A percentile compares a stretch with the other conserved stretches of the same genome.
phyloP scores from a whole-genome alignment of 1,284 basidiomycete genomes.

The Coniophora puteana region DNA sequence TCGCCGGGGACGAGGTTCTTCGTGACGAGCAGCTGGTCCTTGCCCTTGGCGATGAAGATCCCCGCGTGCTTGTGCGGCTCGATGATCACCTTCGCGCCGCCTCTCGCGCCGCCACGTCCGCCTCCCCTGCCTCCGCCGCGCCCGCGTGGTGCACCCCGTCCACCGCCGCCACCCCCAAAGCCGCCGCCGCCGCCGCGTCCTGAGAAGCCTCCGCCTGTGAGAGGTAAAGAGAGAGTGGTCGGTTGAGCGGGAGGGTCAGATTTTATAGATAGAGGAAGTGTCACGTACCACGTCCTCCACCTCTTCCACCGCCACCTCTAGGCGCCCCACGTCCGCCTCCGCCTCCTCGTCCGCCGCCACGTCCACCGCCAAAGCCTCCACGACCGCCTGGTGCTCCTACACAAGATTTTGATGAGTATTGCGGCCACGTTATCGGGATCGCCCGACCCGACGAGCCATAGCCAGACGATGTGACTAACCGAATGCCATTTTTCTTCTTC shows the following conservation, averaged over 20 bases:
- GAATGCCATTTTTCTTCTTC: no score
- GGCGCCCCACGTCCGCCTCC: constrained; percentile 42
- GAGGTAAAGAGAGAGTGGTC: constrained; percentile 25
- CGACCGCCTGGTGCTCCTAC: constrained; percentile 53
- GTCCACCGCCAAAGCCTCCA: constrained; percentile 45
- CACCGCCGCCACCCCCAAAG: constrained; percentile 34
- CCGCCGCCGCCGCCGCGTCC: constrained; percentile 37
- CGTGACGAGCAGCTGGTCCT: constrained; percentile 97
- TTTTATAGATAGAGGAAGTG: constrained; percentile 5
- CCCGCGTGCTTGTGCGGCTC: constrained; percentile 96
- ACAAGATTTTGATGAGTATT: no score
- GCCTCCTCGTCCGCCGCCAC: constrained; percentile 30
- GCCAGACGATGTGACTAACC: no score
- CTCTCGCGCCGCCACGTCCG: constrained; percentile 61
- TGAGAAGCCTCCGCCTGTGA: constrained; percentile 31
- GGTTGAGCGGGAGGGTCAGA: constrained; percentile 1
- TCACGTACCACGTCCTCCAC: constrained; percentile 28
- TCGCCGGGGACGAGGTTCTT: constrained; percentile 98
- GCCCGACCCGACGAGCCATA: no score
- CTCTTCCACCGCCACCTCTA: constrained; percentile 39
- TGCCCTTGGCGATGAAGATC: constrained; percentile 92
- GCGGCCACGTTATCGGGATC: no score
- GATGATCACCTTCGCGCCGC: constrained; percentile 85
- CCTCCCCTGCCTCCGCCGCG: constrained; percentile 46
- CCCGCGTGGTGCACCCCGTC: constrained; percentile 38